Conservation (phyloP, 2,329 filamentous ascomycete genomes). For the Calonectria ilicicola region DNA sequence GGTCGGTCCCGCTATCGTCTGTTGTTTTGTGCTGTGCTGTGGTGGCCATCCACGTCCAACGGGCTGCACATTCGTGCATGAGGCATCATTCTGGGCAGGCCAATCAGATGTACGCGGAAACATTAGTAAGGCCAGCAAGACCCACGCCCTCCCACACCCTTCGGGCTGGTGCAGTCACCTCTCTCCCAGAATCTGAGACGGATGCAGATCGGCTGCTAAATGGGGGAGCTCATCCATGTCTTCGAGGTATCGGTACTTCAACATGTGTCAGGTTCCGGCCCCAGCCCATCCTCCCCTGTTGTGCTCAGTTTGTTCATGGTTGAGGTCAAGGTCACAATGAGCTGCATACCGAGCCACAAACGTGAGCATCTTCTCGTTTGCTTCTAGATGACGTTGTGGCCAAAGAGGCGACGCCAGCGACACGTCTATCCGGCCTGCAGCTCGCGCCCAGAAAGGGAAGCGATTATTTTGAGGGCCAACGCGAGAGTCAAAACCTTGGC, state of each 20-base stretch:
- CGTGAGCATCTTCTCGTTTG: slow-evolving; percentile 12
- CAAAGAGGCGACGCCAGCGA: not conserved
- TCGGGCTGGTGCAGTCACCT: slow-evolving; percentile 44
- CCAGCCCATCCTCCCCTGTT: slow-evolving; percentile 38
- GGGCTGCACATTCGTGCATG: slow-evolving; percentile 41
- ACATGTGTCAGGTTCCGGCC: slow-evolving; percentile 44
- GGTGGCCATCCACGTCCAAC: slow-evolving; percentile 41
- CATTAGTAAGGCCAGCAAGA: slow-evolving; percentile 35
- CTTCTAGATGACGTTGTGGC: not conserved
- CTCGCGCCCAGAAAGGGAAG: not conserved
- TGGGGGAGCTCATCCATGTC: slow-evolving; percentile 38
- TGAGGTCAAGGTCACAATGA: slow-evolving; percentile 34
- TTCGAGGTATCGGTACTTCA: slow-evolving; percentile 42
- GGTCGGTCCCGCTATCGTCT: slow-evolving; percentile 26
- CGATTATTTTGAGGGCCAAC: not conserved
- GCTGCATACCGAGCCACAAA: slow-evolving; percentile 5
- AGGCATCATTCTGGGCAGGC: slow-evolving; percentile 33
- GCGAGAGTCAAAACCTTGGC: not conserved
- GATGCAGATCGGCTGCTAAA: slow-evolving; percentile 50
- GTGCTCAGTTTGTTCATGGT: slow-evolving; percentile 37
- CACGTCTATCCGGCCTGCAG: not conserved
- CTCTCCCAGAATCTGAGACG: slow-evolving; percentile 50
- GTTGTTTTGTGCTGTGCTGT: slow-evolving; percentile 29
- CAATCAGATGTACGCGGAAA: slow-evolving; percentile 31
- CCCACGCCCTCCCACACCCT: slow-evolving; percentile 38